Percentiles rank a stretch among this genome's conserved stretches.
phyloP scores from a whole-genome alignment of 164 flowering plant genomes.

The Vitis rotundifolia region DNA sequence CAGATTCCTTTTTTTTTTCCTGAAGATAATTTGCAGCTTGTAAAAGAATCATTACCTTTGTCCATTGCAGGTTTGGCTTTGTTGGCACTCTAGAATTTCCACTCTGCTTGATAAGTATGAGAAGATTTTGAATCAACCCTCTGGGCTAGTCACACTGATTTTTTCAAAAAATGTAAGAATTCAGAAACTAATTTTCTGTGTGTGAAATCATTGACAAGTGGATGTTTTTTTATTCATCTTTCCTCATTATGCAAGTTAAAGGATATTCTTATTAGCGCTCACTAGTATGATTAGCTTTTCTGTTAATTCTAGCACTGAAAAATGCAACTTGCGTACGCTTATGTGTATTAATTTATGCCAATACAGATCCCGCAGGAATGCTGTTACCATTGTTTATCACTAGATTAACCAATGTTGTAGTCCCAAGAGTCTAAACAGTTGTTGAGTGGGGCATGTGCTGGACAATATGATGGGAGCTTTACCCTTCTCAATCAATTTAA shows the following conservation, averaged over 20 bases:
- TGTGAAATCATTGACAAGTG: neutral
- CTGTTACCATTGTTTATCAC: neutral
- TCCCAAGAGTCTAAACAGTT: neutral
- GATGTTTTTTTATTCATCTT: neutral
- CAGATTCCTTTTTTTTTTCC: neutral
- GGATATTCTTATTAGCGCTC: neutral
- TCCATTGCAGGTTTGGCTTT: constrained; percentile 6
- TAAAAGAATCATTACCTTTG: neutral
- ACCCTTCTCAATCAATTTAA: too few species aligned
- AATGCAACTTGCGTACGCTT: neutral
- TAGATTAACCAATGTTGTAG: neutral
- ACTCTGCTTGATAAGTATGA: neutral
- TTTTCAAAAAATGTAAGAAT: neutral
- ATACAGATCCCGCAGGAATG: neutral
- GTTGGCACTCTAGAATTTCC: neutral
- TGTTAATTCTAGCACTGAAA: constrained; percentile 1
- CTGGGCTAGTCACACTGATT: neutral
- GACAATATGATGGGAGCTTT: too few species aligned
- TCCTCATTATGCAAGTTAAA: neutral
- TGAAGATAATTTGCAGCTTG: neutral
- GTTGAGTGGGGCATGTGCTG: too few species aligned
- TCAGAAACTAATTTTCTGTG: neutral
- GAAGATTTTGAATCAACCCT: constrained; percentile 3
- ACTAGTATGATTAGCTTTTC: neutral
- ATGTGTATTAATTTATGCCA: neutral